Evolutionary conservation across 2,329 filamentous ascomycete species (phyloP).

Genomic region (Eurotiales sp.): DNA sequence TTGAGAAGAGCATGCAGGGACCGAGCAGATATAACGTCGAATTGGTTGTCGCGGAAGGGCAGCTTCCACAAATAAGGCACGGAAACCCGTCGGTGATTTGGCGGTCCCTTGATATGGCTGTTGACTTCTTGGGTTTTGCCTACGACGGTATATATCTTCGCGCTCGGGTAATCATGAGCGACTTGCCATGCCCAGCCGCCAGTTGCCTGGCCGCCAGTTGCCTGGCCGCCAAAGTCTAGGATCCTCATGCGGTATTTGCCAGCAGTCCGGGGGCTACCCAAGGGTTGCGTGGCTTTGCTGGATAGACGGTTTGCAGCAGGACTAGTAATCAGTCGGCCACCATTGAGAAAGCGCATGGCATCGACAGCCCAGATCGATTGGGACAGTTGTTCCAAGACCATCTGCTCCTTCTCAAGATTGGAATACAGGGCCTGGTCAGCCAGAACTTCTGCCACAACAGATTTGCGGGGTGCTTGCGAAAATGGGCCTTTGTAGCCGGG

Average conservation of each 20-base stretch:
- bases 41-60: slow-evolving; percentile 80
- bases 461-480: slow-evolving; percentile 70
- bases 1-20: slow-evolving; percentile 83
- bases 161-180: slow-evolving; percentile 77
- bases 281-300: slow-evolving; percentile 21
- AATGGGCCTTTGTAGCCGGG: slow-evolving; percentile 66
- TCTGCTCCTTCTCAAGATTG: slow-evolving; percentile 67
- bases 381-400: slow-evolving; percentile 69
- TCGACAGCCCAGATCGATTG: slow-evolving; percentile 61
- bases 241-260: slow-evolving; percentile 58
- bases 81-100: slow-evolving; percentile 80
- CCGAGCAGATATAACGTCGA: slow-evolving; percentile 87
- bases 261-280: slow-evolving; percentile 22
- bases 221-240: slow-evolving; percentile 80
- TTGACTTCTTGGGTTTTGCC: slow-evolving; percentile 71
- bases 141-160: slow-evolving; percentile 83
- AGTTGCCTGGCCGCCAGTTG: slow-evolving; percentile 72
- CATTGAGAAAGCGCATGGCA: slow-evolving; percentile 58
- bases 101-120: slow-evolving; percentile 72
- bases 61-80: slow-evolving; percentile 74
- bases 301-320: slow-evolving; percentile 42
- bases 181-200: slow-evolving; percentile 97
- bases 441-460: slow-evolving; percentile 59
- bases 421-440: slow-evolving; percentile 40
- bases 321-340: slow-evolving; percentile 57